Base-by-base conservation (phyloP, 257 asterid genomes). In the Thymus quinquecostatus region DNA sequence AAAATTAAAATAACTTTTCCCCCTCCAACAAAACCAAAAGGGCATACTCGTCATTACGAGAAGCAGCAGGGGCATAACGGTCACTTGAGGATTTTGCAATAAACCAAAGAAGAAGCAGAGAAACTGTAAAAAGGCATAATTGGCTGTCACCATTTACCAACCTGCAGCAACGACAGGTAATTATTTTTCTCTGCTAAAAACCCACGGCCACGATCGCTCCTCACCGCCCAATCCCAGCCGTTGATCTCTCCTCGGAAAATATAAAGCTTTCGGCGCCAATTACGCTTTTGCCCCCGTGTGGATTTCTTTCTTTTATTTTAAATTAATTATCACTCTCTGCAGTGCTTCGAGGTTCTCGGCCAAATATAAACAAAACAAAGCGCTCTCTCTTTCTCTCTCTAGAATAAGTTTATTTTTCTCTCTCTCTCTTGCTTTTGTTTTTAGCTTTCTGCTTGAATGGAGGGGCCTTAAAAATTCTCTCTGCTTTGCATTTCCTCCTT, bases 381-480 rank as follows among this genome's bases (percentile, higher is more conserved):
- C 49, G 10, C 66, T 53, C 60, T 64, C 77, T 74, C 66, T 64
- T 74, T 74, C 66, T 63, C 58, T 64, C 74, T 69, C 57, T 47
- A 59, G 34, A 12, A 34, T 13, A 33, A 12, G 11, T 10, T 47
- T 36, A 1, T 36, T 36, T 36, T 7, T 38, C 79, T 53, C 10
- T 7, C 44, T 64, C 69, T 64, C 55, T 27, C 63, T 33, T 14
- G 68, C 71, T 77, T 74, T 65, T 69, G 79, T 76, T 68, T 75
- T 60, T 75, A 55, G 79, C 80, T 77, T 79, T 78, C 80, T 79
- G 79, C 76, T 80, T 65, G 73, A 61, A 85, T 85, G 89, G 89
- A 85, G 81, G 89, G 87, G 45, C 77, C 89, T 76, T 82, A 14
- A 85, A 82, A 73, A 71, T 70, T 74, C 86, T 81, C 82, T 71